Conservation (phyloP, 2,329 filamentous ascomycete genomes). For the Trichoderma simmonsii region DNA sequence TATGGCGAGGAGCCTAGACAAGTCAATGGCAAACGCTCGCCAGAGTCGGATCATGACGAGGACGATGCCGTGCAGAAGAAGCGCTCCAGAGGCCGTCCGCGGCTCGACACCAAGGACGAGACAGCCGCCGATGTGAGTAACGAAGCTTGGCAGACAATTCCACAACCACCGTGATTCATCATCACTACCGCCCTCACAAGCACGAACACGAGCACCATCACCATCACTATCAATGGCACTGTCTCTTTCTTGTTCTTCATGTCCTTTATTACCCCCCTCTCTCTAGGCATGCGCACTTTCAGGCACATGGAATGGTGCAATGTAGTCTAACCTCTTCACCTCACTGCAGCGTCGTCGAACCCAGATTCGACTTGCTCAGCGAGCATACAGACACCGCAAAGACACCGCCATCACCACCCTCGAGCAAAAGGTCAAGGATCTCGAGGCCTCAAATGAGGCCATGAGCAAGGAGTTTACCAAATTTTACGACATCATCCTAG, state of each 20-base stretch:
- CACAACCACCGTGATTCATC: background rate
- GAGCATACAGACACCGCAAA: constrained; percentile 81
- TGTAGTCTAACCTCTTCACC: constrained; percentile 23
- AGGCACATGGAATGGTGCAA: background rate
- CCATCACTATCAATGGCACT: background rate
- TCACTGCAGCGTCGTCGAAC: constrained; percentile 67
- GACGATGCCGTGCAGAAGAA: constrained; percentile 50
- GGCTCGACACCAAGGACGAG: constrained; percentile 73
- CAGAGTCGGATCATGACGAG: constrained; percentile 26
- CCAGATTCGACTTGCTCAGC: constrained; percentile 82
- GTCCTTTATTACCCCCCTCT: no score
- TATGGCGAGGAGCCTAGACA: constrained; percentile 4
- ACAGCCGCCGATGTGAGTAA: constrained; percentile 72
- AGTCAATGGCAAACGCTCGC: constrained; percentile 25
- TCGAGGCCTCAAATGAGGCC: constrained; percentile 67
- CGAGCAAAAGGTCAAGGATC: constrained; percentile 64
- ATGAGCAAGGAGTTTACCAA: constrained; percentile 70
- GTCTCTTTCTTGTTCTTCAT: background rate
- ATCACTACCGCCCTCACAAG: no score
- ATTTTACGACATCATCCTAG: constrained; percentile 61
- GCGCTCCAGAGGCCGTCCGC: constrained; percentile 68
- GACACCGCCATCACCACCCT: constrained; percentile 75
- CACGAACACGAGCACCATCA: no score
- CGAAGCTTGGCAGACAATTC: background rate
- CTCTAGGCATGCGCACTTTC: background rate